These are phyloP conservation scores for Mucuna pruriens DNA, from an alignment of 306 rosid species.

Conservation along the genomic window DNA sequence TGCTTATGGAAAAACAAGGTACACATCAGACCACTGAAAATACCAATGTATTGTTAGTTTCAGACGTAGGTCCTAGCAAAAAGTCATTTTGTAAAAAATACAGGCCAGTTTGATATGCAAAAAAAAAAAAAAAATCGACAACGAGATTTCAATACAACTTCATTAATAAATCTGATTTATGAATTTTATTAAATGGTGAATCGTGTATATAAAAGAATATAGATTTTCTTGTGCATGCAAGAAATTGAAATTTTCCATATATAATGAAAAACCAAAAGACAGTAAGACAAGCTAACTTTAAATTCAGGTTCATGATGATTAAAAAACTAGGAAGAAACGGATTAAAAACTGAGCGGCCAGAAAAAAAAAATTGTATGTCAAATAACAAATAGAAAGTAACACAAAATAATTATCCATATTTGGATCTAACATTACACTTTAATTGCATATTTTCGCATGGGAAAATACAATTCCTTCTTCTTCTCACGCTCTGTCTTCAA, in stretches of 20 bases:
- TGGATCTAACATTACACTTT: conserved; percentile 52
- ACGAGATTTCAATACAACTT: neutral
- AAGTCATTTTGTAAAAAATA: neutral
- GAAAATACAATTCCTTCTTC: conserved; percentile 61
- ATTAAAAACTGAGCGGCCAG: neutral
- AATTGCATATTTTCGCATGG: conserved; percentile 66
- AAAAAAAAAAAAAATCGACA: neutral
- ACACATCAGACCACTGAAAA: neutral
- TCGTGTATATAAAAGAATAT: neutral
- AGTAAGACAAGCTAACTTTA: neutral
- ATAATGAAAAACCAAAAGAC: neutral
- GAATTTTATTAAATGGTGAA: neutral
- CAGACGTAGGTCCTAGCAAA: neutral
- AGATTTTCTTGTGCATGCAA: neutral
- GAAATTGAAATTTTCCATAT: neutral
- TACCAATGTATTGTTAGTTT: neutral
- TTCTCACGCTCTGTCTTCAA: conserved; percentile 61
- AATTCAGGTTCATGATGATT: neutral
- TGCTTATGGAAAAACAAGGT: no score
- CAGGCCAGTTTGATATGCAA: neutral
- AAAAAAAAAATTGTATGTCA: neutral
- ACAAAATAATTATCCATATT: neutral
- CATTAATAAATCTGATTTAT: neutral
- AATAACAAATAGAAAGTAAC: conserved; percentile 14
- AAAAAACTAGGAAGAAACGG: neutral